Evolutionary conservation across 306 rosid species (phyloP).

Genomic region (Lagenaria siceraria): DNA sequence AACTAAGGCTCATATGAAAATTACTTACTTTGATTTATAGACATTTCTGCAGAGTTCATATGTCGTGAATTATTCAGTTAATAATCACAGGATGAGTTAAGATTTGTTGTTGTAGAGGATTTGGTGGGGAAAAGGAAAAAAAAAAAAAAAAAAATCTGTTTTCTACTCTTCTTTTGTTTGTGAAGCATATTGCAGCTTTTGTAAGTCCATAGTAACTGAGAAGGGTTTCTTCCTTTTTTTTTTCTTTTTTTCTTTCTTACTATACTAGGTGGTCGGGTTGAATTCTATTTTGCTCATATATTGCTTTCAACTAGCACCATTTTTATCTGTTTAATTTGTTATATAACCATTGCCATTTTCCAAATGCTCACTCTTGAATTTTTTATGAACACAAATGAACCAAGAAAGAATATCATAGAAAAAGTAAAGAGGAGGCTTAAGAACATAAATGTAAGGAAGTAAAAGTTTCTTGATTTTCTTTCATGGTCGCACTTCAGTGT

Average conservation of each 20-base stretch:
- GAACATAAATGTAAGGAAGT: neutral
- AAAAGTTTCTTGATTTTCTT: neutral
- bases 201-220: slow-evolving; percentile 5
- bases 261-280: neutral
- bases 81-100: slow-evolving; percentile 8
- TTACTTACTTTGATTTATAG: slow-evolving; percentile 1
- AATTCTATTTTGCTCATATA: neutral
- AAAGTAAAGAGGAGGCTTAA: neutral
- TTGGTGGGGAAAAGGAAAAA: neutral
- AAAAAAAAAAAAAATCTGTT: neutral
- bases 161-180: slow-evolving; percentile 22
- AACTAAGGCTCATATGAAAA: slow-evolving; percentile 67
- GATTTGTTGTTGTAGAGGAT: slow-evolving; percentile 10
- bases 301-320: neutral
- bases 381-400: neutral
- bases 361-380: neutral
- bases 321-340: neutral
- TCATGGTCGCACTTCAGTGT: neutral
- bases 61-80: slow-evolving; percentile 9
- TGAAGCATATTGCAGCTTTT: slow-evolving; percentile 12
- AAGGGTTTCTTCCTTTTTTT: neutral
- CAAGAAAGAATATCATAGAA: neutral
- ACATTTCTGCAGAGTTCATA: slow-evolving; percentile 3
- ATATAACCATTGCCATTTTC: neutral
- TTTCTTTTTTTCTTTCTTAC: neutral